Percentiles rank a stretch among this genome's conserved stretches.
These are phyloP conservation scores for Anastatica hierochuntica DNA, from an alignment of 345 rosid genomes.

Conservation along the genomic window DNA sequence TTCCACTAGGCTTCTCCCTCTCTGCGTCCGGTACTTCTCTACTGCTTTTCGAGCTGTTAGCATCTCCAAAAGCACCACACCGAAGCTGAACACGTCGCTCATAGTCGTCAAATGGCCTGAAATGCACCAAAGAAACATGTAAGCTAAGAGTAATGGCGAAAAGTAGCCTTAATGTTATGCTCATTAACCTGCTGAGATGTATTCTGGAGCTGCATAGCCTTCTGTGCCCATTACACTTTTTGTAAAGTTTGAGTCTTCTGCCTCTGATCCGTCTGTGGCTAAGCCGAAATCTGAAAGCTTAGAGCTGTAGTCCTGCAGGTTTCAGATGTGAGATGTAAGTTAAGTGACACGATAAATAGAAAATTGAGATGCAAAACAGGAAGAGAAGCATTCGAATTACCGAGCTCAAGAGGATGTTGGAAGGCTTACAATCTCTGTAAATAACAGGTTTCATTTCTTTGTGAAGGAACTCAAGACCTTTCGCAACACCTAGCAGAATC, in stretches of 20 bases:
- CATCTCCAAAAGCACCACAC: conserved; percentile 66
- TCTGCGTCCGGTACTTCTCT: conserved; percentile 39
- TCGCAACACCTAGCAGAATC: conserved; percentile 75
- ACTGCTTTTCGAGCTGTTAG: conserved; percentile 54
- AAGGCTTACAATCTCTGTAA: conserved; percentile 71
- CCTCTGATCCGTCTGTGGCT: conserved; percentile 58
- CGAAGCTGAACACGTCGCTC: conserved; percentile 82
- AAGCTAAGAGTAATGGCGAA: neutral
- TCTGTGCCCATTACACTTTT: conserved; percentile 56
- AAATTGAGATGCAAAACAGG: neutral
- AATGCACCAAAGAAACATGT: conserved; percentile 13
- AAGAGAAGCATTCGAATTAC: conserved; percentile 30
- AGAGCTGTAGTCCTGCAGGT: conserved; percentile 38
- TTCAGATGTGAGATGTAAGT: neutral
- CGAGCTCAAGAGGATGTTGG: conserved; percentile 59
- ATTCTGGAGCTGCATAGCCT: conserved; percentile 57
- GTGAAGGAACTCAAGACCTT: conserved; percentile 76
- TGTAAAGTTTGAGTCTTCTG: conserved; percentile 39
- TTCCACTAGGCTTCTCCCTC: conserved; percentile 55
- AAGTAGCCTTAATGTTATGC: neutral
- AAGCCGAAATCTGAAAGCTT: conserved; percentile 53
- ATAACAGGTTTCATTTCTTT: conserved; percentile 64
- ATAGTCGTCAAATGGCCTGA: conserved; percentile 67
- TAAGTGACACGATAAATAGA: conserved; percentile 1
- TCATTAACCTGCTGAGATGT: conserved; percentile 35